These are phyloP conservation scores for Leccinum rimulosum DNA, from an alignment of 768 basidiomycete genomes.

Conservation along the genomic window DNA sequence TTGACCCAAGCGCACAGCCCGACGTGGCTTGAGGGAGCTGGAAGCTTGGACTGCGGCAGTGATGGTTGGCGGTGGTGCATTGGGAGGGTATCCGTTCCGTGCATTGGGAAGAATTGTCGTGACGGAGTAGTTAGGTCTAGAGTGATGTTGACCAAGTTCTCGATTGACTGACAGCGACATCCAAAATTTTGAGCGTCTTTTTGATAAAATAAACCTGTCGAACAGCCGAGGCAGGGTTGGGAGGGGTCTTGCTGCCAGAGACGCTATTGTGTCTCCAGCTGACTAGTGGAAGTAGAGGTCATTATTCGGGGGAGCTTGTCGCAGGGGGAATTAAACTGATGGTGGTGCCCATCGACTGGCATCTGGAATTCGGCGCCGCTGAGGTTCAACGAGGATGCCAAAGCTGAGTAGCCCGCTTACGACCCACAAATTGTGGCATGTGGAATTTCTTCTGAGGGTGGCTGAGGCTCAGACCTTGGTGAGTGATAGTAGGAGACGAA, in stretches of 20 bases:
- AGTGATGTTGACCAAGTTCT: neutral
- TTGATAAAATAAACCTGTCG: neutral
- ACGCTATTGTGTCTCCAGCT: neutral
- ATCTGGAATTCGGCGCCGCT: neutral
- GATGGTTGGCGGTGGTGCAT: neutral
- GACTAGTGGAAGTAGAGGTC: neutral
- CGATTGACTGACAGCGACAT: neutral
- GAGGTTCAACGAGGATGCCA: neutral
- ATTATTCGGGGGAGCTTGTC: neutral
- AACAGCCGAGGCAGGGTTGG: neutral
- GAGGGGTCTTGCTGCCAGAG: neutral
- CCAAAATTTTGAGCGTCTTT: neutral
- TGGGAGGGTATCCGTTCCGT: neutral
- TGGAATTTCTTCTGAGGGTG: conserved; percentile 3
- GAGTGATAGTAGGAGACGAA: too few relatives aligned
- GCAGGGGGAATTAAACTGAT: neutral
- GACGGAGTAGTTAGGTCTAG: neutral
- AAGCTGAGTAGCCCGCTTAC: conserved; percentile 1
- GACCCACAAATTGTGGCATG: conserved; percentile 9
- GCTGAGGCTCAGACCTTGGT: too few relatives aligned
- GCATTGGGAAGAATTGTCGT: neutral
- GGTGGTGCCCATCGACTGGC: neutral
- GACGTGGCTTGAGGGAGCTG: too few relatives aligned
- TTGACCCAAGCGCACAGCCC: neutral
- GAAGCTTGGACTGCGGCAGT: too few relatives aligned